Evolutionary conservation across 2,329 filamentous ascomycete genomes (phyloP).

Genomic region (Colletotrichum lini): DNA sequence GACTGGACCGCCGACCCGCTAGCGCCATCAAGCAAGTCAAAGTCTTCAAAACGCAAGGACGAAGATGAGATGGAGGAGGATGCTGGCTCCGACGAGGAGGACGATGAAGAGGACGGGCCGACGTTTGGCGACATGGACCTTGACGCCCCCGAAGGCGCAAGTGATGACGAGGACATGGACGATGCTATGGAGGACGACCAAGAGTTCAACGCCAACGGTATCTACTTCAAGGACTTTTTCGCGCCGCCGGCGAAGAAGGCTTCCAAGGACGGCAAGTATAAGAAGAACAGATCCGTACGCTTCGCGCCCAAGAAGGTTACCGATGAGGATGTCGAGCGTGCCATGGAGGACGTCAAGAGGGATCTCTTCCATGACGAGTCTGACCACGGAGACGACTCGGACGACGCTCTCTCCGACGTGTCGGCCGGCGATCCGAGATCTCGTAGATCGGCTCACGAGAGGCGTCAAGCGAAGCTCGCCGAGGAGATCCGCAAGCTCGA

Average conservation of each 20-base stretch:
- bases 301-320: conserved; percentile 62
- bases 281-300: conserved; percentile 57
- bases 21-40: conserved; percentile 49
- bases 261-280: conserved; percentile 56
- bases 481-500: conserved; percentile 95
- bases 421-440: conserved; percentile 80
- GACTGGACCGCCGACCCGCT: conserved; percentile 90
- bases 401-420: conserved; percentile 74
- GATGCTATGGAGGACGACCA: conserved; percentile 69
- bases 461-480: conserved; percentile 85
- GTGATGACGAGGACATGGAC: conserved; percentile 72
- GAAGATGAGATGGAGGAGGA: conserved; percentile 48
- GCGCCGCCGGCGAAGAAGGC: conserved; percentile 84
- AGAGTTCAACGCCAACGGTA: conserved; percentile 82
- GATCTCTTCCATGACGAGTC: conserved; percentile 89
- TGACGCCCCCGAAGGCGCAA: conserved; percentile 78
- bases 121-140: conserved; percentile 87
- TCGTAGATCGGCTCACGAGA: conserved; percentile 87
- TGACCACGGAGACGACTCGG: conserved; percentile 72
- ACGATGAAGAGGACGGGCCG: conserved; percentile 81
- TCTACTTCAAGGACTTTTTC: conserved; percentile 96
- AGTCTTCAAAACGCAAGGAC: conserved; percentile 49
- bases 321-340: conserved; percentile 81
- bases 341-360: conserved; percentile 88
- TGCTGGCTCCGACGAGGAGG: conserved; percentile 56